Evolutionary conservation across 2,329 filamentous ascomycete species (phyloP).

Genomic region (Aspergillus sp.): DNA sequence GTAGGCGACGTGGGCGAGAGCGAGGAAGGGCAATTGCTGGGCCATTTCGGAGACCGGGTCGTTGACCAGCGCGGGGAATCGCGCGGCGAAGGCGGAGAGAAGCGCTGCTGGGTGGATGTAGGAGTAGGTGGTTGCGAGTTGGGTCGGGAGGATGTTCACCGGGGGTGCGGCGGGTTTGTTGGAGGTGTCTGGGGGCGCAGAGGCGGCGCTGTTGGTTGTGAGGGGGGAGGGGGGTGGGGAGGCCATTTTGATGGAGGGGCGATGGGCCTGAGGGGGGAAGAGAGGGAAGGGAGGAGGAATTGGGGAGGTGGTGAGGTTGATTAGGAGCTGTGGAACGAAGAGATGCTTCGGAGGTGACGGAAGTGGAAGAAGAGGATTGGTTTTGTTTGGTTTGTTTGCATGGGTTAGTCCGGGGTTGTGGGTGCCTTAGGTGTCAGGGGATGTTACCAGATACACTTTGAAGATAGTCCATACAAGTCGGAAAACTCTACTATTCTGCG

Average conservation of each 20-base stretch:
- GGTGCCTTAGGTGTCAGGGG: neutral
- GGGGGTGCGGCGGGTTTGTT: conserved; percentile 37
- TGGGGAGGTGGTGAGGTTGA: neutral
- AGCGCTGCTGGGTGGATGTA: conserved; percentile 70
- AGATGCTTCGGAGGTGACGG: conserved; percentile 3
- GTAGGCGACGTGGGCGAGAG: conserved; percentile 63
- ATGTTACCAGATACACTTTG: neutral
- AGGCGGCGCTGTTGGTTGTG: neutral
- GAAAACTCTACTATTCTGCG: neutral
- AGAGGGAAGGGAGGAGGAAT: neutral
- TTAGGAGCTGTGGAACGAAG: too few relatives aligned
- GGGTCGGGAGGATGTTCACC: conserved; percentile 50
- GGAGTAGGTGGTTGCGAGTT: conserved; percentile 58
- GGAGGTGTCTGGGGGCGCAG: neutral
- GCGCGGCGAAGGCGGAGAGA: conserved; percentile 62
- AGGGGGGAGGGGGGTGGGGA: conserved; percentile 14
- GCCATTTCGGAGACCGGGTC: conserved; percentile 69
- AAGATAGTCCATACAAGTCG: neutral
- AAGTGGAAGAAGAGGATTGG: neutral
- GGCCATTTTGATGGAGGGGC: conserved; percentile 10
- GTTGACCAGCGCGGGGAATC: conserved; percentile 67
- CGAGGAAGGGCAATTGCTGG: conserved; percentile 63
- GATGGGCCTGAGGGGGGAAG: neutral
- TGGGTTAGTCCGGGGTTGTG: too few relatives aligned
- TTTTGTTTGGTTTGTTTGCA: neutral